Conservation (phyloP, 495 filamentous ascomycete genomes). For the Acidomyces sp. region DNA sequence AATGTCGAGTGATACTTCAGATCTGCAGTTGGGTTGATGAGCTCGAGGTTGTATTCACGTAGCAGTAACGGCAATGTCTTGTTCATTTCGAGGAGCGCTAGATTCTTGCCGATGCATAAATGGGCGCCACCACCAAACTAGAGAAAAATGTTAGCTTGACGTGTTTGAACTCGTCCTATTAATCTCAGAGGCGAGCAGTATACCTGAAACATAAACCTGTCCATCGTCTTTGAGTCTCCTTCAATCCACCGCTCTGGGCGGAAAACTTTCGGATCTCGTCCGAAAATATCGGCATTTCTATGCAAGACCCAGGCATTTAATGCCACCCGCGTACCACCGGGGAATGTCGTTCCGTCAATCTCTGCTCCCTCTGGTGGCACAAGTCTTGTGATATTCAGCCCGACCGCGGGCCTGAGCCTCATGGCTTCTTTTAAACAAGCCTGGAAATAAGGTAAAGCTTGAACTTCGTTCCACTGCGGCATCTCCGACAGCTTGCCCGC, state of each 20-base stretch:
- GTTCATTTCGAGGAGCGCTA: conserved; percentile 22
- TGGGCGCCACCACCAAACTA: conserved; percentile 21
- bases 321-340: conserved; percentile 18
- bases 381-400: conserved; percentile 16
- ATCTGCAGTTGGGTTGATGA: conserved; percentile 15
- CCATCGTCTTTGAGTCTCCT: conserved; percentile 20
- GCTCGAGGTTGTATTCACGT: conserved; percentile 18
- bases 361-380: conserved; percentile 18
- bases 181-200: not conserved
- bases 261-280: conserved; percentile 18
- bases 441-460: conserved; percentile 19
- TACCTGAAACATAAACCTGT: conserved; percentile 19
- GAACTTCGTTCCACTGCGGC: conserved; percentile 17
- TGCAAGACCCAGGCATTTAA: conserved; percentile 23
- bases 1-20: conserved; percentile 21
- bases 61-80: conserved; percentile 18
- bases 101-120: conserved; percentile 22
- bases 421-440: conserved; percentile 22
- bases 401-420: conserved; percentile 20
- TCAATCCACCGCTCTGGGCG: conserved; percentile 23
- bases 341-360: conserved; percentile 15
- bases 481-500: conserved; percentile 16
- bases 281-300: conserved; percentile 15
- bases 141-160: not conserved
- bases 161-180: not conserved